Evolutionary conservation across 2,329 filamentous ascomycete genomes (phyloP).

Genomic region (Cladosporium colombiae): DNA sequence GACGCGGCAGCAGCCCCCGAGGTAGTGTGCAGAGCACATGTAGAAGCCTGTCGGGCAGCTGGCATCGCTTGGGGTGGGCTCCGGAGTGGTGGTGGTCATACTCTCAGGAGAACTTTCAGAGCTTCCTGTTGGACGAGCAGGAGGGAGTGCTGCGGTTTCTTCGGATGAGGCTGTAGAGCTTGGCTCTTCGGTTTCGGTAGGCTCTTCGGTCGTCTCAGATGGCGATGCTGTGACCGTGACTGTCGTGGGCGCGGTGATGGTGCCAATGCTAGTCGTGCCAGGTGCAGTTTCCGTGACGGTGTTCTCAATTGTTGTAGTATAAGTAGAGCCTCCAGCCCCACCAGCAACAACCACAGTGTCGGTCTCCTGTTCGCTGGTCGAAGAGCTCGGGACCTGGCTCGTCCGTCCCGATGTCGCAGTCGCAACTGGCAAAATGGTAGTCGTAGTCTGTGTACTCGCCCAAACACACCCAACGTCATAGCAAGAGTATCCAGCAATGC

Average conservation of each 20-base stretch:
- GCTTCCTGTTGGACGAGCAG: slow-evolving; percentile 29
- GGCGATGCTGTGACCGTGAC: slow-evolving; percentile 16
- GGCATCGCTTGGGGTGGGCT: slow-evolving; percentile 36
- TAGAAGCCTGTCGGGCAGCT: slow-evolving; percentile 89
- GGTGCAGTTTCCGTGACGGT: slow-evolving; percentile 18
- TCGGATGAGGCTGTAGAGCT: slow-evolving; percentile 34
- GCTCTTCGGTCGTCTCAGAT: slow-evolving; percentile 2
- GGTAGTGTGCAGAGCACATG: slow-evolving; percentile 77
- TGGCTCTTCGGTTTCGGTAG: slow-evolving; percentile 8
- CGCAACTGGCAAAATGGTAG: slow-evolving; percentile 27
- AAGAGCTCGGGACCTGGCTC: background rate
- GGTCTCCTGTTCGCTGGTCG: background rate
- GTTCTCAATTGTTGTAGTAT: slow-evolving; percentile 15
- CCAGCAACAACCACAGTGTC: slow-evolving; percentile 5
- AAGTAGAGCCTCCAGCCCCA: slow-evolving; percentile 8
- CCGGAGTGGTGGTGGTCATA: slow-evolving; percentile 36
- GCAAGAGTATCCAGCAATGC: slow-evolving; percentile 70
- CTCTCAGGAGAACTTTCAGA: slow-evolving; percentile 3
- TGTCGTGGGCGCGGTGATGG: slow-evolving; percentile 20
- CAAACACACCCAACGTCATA: slow-evolving; percentile 68
- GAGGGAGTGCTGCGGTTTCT: slow-evolving; percentile 39
- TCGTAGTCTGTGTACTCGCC: slow-evolving; percentile 33
- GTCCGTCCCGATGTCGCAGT: slow-evolving; percentile 24
- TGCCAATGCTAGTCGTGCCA: slow-evolving; percentile 17
- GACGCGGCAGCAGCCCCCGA: slow-evolving; percentile 84